phyloP scores from a whole-genome alignment of 352 stramenopile species.

The Pythium oligandrum region DNA sequence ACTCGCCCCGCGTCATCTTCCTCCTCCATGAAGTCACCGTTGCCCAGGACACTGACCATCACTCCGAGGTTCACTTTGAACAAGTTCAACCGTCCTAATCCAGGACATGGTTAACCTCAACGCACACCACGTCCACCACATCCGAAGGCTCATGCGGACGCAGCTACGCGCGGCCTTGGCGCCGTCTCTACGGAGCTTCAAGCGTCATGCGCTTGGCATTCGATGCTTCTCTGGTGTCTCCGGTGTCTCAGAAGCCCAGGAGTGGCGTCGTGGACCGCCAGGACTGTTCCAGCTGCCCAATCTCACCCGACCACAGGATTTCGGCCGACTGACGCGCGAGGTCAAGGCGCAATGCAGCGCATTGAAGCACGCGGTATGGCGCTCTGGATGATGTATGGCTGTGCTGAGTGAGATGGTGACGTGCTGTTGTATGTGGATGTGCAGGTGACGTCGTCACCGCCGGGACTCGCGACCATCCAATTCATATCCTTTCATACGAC shows the following conservation, averaged over 20 bases:
- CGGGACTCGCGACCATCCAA: conserved; percentile 62
- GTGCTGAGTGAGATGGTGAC: not conserved
- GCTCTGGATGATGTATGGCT: not conserved
- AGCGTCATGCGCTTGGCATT: not conserved
- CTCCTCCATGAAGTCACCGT: too few species aligned
- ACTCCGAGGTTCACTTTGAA: too few species aligned
- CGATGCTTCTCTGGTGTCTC: not conserved
- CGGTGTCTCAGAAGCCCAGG: not conserved
- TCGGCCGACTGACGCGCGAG: conserved; percentile 45
- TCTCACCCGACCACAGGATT: conserved; percentile 55
- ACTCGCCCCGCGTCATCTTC: too few species aligned
- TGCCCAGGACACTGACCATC: too few species aligned
- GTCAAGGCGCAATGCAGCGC: conserved; percentile 52
- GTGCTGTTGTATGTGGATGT: not conserved
- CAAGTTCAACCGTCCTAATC: too few species aligned
- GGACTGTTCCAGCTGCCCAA: conserved; percentile 72
- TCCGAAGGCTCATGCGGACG: too few species aligned
- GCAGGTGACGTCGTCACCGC: conserved; percentile 46
- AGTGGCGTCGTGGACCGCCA: conserved; percentile 7
- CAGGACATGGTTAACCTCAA: too few species aligned
- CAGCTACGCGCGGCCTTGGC: too few species aligned
- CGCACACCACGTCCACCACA: too few species aligned
- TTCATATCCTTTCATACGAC: conserved; percentile 23
- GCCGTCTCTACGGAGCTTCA: too few species aligned
- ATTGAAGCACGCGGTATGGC: conserved; percentile 48